These are phyloP conservation scores for Graphiopsis chlorocephala DNA, from an alignment of 2,329 filamentous ascomycete genomes.

Conservation along the genomic window DNA sequence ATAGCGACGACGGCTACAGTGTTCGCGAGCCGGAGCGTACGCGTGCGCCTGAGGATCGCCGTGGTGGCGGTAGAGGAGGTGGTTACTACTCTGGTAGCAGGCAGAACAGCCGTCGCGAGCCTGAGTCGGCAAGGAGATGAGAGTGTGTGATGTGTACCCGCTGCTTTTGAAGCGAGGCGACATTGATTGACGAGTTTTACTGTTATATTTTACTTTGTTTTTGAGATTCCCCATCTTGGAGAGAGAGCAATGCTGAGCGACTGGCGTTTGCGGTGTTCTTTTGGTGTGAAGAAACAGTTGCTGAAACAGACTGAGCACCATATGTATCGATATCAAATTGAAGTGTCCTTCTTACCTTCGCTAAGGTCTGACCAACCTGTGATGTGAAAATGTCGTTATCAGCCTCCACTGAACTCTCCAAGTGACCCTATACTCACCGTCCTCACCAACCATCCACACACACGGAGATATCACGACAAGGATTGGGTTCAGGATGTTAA, in stretches of 20 bases:
- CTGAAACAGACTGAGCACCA: neutral
- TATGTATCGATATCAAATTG: neutral
- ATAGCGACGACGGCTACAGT: neutral
- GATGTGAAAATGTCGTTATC: neutral
- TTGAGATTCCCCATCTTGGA: constrained; percentile 4
- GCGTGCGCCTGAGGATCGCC: constrained; percentile 12
- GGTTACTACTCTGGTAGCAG: neutral
- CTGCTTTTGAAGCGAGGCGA: neutral
- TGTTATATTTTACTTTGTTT: neutral
- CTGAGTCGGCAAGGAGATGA: constrained; percentile 3
- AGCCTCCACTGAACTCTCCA: neutral
- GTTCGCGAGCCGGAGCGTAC: constrained; percentile 10
- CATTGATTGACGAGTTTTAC: neutral
- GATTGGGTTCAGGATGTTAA: neutral
- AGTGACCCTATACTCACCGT: neutral
- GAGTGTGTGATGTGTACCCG: neutral
- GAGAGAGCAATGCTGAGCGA: constrained; percentile 2
- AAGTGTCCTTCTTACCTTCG: neutral
- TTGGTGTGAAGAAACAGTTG: neutral
- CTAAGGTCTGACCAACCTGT: neutral
- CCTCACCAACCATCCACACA: neutral
- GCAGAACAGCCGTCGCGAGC: neutral
- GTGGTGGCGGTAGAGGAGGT: neutral
- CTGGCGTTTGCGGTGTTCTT: neutral
- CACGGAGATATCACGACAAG: neutral